Base-by-base conservation (phyloP, 2,329 filamentous ascomycete genomes). In the Lojkania enalia region DNA sequence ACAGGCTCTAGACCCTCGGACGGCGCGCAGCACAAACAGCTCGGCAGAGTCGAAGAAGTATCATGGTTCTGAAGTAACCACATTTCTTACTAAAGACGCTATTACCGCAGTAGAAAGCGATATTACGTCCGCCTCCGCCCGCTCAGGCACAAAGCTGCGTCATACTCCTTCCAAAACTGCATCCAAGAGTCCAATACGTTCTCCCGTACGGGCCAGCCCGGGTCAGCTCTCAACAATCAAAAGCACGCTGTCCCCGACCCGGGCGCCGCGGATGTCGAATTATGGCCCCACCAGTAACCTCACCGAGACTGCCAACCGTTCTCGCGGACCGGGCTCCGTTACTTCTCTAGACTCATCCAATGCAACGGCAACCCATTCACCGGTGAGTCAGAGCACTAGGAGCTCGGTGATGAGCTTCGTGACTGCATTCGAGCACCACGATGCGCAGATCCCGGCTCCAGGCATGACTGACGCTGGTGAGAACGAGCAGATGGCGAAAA, bases 71-170 rank as follows among this genome's bases (percentile, higher is more conserved):
- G 55, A 60, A 3, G 33, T 43, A 16, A 15, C 51, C 18, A 55
- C 54, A 0, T 67, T 55, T 19, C 48, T 69, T 16, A 67, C 62
- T 3, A 68, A 66, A 25, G 58, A 61, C 12, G 55, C 62, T 1
- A 46, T 53, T 2, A 54, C 55, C 27, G 43, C 59, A 18, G 48
- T 64, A 1, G 55, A 65, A 2, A 49, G 36, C 31, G 46, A 59
- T 27, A 46, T 60, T 21, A 48, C 49, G 2, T 50, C 60, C 2
- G 33, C 46, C 7, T 36, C 42, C 1, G 43, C 48, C 6, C 44
- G 36, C 5, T 52, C 51, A 15, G 49, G 52, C 7, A 52, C 27
- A 1, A 62, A 49, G 37, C 14, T 51, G 1, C 49, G 44, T 16
- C 42, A 48, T n/a, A 40, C 48, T 7, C 39, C 52, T 3, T 55